Percentiles rank a stretch among this genome's conserved stretches.
These are phyloP conservation scores for Tulasnella sp. DNA, from an alignment of 768 basidiomycete species.

Conservation along the genomic window DNA sequence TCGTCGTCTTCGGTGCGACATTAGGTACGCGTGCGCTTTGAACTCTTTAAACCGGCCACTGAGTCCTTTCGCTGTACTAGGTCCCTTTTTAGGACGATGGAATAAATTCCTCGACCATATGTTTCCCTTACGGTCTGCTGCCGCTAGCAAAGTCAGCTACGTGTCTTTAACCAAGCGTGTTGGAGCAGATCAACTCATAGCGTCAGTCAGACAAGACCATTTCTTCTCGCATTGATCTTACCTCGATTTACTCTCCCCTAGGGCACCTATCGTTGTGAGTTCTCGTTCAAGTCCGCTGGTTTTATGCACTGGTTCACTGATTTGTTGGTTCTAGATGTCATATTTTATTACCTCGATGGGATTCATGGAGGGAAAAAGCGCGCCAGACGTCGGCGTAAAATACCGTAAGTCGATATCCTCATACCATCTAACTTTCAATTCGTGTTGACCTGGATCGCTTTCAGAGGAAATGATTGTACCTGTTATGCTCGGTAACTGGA, in stretches of 20 bases:
- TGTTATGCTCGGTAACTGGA: conserved; percentile 80
- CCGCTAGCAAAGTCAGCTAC: conserved; percentile 44
- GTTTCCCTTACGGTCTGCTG: conserved; percentile 56
- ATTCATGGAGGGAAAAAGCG: conserved; percentile 69
- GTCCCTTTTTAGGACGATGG: conserved; percentile 82
- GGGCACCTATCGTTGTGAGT: conserved; percentile 74
- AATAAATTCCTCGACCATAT: conserved; percentile 66
- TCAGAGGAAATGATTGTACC: conserved; percentile 55
- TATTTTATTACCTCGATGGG: conserved; percentile 86
- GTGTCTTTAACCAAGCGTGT: conserved; percentile 69
- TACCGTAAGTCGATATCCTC: conserved; percentile 30
- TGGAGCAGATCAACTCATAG: conserved; percentile 68
- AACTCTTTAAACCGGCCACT: neutral
- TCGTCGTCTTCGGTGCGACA: conserved; percentile 74
- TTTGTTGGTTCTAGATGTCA: conserved; percentile 43
- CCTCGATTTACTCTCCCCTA: conserved; percentile 24
- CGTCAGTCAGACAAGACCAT: conserved; percentile 40
- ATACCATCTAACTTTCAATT: neutral
- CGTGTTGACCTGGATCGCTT: too few species aligned
- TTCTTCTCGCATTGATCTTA: neutral
- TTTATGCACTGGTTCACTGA: neutral
- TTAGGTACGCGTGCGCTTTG: conserved; percentile 47
- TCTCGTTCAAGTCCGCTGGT: neutral
- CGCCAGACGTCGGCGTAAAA: conserved; percentile 54
- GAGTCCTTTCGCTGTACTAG: conserved; percentile 29